Evolutionary conservation across 1,284 basidiomycete genomes (phyloP).

Genomic region (Trichosporon faecale): DNA sequence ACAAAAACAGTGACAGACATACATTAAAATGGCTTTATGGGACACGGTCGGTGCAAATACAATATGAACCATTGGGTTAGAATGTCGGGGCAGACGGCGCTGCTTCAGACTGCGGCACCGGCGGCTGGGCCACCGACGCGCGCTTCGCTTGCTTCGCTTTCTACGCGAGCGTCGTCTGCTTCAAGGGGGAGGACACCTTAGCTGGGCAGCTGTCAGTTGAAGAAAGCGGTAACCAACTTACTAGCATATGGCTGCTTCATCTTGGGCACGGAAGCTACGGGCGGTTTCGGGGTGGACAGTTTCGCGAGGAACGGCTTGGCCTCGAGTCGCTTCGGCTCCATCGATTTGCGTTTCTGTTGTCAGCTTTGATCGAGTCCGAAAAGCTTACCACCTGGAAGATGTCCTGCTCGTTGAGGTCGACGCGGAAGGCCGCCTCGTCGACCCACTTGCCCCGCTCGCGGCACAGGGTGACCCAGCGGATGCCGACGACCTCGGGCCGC

Average conservation of each 20-base stretch:
- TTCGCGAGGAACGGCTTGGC: not conserved
- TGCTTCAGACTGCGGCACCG: not conserved
- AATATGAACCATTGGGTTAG: not conserved
- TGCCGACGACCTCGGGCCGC: conserved; percentile 67
- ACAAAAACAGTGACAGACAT: not conserved
- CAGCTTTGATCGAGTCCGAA: not conserved
- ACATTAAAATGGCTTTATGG: not conserved
- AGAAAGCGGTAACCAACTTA: not conserved
- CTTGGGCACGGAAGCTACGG: not conserved
- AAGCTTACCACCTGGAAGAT: conserved; percentile 64
- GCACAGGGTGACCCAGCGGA: conserved; percentile 87
- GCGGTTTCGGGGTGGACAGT: not conserved
- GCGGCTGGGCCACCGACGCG: too few species aligned
- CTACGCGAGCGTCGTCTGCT: conserved; percentile 8
- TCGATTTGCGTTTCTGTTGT: conserved; percentile 60
- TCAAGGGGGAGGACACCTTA: conserved; percentile 1
- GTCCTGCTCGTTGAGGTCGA: conserved; percentile 67
- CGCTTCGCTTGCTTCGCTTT: not conserved
- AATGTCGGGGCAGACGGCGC: not conserved
- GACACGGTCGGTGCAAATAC: not conserved
- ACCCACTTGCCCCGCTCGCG: conserved; percentile 66
- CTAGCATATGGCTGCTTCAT: conserved; percentile 4
- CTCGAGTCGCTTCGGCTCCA: conserved; percentile 53
- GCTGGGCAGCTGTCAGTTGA: not conserved
- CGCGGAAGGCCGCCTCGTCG: conserved; percentile 64